Evolutionary conservation across 768 basidiomycete species (phyloP), one percentile per base, ranked within the genome.

Genomic region (Cytidiella melzeri): DNA sequence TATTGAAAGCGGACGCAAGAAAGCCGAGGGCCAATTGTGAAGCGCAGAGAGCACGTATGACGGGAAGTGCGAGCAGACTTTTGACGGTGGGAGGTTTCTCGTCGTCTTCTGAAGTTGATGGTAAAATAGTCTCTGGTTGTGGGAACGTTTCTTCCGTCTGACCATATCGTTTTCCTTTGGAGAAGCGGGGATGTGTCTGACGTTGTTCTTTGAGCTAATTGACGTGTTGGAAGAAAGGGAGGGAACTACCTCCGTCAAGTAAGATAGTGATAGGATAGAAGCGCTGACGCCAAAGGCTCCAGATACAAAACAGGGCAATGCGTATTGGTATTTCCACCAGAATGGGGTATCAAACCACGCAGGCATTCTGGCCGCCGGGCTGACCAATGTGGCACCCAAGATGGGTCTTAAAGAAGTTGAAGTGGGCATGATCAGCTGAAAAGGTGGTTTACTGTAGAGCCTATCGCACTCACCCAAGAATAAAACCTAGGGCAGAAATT

Each of bases 171-270:
- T 34, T 34, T 7, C 15, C 30, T 7, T 34, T 7, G 30, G 30
- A 7, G 30, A 34, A 7, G 7, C 30, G 30, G 30, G 30, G 30
- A 15, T 34, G 7, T 34, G 30, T 34, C 30, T 34, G n/a, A n/a
- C n/a, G n/a, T n/a, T n/a, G n/a, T n/a, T n/a, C n/a, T n/a, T n/a
- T n/a, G n/a, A n/a, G n/a, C n/a, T n/a, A n/a, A n/a, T n/a, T n/a
- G n/a, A n/a, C n/a, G n/a, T n/a, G n/a, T n/a, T n/a, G n/a, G n/a
- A n/a, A n/a, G n/a, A n/a, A n/a, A n/a, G n/a, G n/a, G n/a, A n/a
- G n/a, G n/a, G n/a, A n/a, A n/a, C 4, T 30, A 80, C 84, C 72
- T 86, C 84, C 41, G 77, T 70, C 19, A 86, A 66, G 47, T 69
- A 78, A 37, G 67, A 59, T 45, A 68, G 71, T 1, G 76, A 73